Evolutionary conservation across 768 basidiomycete species (phyloP), one percentile per base, ranked within the genome.

Genomic region (Sporobolomyces phaffii): DNA sequence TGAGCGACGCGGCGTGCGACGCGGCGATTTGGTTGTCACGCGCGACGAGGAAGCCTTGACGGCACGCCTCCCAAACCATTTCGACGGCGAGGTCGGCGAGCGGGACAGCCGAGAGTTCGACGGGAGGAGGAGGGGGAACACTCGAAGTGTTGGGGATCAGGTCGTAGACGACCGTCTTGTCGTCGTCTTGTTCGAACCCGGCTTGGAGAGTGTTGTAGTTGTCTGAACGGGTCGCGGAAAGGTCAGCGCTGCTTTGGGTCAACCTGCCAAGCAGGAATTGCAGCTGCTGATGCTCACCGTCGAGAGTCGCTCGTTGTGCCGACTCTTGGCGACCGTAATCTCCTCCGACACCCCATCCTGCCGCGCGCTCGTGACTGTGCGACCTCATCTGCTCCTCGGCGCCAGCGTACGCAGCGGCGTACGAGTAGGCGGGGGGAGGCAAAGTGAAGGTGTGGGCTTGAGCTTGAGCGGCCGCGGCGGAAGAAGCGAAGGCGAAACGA

Each of bases 21-120:
- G 48, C 45, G 15, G 52, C 51, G 8, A 26, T 11, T n/a, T 59
- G n/a, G 45, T 44, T 43, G 49, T 62, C 66, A 24, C 49, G 48
- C 5, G 38, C 47, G 58, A 62, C 60, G n/a, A 64, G 59, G 53
- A 61, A 61, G 34, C 60, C 70, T n/a, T 50, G 52, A 8, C 57
- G 54, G 62, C 58, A 57, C 3, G 58, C 50, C 31, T 71, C 73
- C 73, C 73, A 73, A 26, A 72, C 62, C 70, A 73, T 65, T 58
- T 73, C 73, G 49, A 65, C 58, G 13, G 66, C 73, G 47, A 73
- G 59, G 47, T 65, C 73, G 48, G 70, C 63, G 45, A 73, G 62
- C 9, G 70, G 73, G 45, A 73, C 73, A 36, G 69, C 73, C 49
- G 70, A 72, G 50, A 51, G 67, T 54, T 71, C 70, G 50, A 73